Evolutionary conservation across 225 moss, liverwort and hornwort species (phyloP), one percentile per base, ranked within the genome.

Genomic region (Physcomitrium patens): DNA sequence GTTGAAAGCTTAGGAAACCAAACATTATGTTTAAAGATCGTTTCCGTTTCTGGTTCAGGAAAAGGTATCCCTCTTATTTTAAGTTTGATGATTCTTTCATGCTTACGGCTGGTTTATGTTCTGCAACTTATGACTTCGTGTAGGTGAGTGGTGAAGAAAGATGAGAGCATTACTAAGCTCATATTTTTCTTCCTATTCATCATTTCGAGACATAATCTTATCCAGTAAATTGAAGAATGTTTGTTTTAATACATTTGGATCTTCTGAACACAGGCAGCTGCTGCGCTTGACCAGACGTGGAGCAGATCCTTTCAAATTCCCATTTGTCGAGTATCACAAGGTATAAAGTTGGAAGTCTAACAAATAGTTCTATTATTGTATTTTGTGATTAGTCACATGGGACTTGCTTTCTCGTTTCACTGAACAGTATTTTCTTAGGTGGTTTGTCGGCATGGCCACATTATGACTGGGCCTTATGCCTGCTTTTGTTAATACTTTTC

Each of bases 281-380:
- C 81, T 96, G 44, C 88, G 81, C 12, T 78, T 94, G 70, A 85
- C 94, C 31, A 88, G 82, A 71, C 94, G 80, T 83, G 92, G 93
- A 78, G 94, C 89, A 68, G 94, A 96, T 86, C 92, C 94, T 63
- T 81, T 94, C 17, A 82, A 92, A 44, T 96, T 96, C 81, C 56
- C 90, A 51, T 96, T 96, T 67, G 92, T 94, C 42, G 89, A 96
- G 72, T 91, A 96, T 64, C 81, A 88, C 19, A 91, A 93, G 81
- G 96, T 96, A 82, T 62, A 75, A 12, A 53, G 16, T 53, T 53
- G 28, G 56, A 26, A 26, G n/a, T 56, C 47, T 56, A 18, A 65
- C 31, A 56, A 50, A 64, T 10, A 23, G 7, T 46, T 58, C 49
- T 43, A 45, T 37, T 31, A 10, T 58, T 37, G 14, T 59, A 27